Conservation (phyloP, 2,329 filamentous ascomycete species). For the Monascus ruber region DNA sequence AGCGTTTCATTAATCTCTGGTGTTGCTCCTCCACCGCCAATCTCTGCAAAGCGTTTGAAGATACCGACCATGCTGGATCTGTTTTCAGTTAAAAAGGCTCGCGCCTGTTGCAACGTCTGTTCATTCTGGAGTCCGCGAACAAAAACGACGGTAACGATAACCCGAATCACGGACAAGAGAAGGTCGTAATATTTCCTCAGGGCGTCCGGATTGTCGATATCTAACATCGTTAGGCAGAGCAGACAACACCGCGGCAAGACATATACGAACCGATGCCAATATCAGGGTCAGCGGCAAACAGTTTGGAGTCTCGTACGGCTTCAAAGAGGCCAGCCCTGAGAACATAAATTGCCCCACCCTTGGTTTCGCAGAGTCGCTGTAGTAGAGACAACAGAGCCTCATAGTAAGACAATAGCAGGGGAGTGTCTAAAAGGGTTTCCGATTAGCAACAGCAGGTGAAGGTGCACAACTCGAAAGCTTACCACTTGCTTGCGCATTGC, state of each 20-base stretch:
- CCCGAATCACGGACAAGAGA: slow-evolving; percentile 65
- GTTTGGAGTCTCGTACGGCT: slow-evolving; percentile 64
- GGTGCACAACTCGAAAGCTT: slow-evolving; percentile 16
- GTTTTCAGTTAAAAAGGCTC: slow-evolving; percentile 71
- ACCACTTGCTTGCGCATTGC: slow-evolving; percentile 47
- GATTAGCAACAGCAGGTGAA: slow-evolving; percentile 1
- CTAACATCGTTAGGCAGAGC: slow-evolving; percentile 22
- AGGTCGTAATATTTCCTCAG: slow-evolving; percentile 75
- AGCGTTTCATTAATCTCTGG: slow-evolving; percentile 50
- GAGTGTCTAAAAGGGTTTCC: slow-evolving; percentile 34
- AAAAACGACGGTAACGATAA: slow-evolving; percentile 72
- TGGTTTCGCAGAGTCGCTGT: slow-evolving; percentile 71
- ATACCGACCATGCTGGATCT: slow-evolving; percentile 74
- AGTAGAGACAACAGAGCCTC: slow-evolving; percentile 73
- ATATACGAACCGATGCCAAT: slow-evolving; percentile 56
- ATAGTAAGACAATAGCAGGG: slow-evolving; percentile 47
- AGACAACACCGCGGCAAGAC: slow-evolving; percentile 1
- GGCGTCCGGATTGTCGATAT: slow-evolving; percentile 57
- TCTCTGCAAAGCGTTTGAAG: slow-evolving; percentile 78
- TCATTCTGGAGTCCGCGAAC: slow-evolving; percentile 72
- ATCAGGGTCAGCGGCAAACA: slow-evolving; percentile 86
- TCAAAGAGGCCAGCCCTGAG: slow-evolving; percentile 81
- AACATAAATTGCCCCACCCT: slow-evolving; percentile 73
- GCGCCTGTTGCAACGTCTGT: slow-evolving; percentile 58
- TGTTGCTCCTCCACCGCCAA: slow-evolving; percentile 42